Evolutionary conservation across 2,329 filamentous ascomycete species (phyloP).

Genomic region (Colletotrichum caudatum): DNA sequence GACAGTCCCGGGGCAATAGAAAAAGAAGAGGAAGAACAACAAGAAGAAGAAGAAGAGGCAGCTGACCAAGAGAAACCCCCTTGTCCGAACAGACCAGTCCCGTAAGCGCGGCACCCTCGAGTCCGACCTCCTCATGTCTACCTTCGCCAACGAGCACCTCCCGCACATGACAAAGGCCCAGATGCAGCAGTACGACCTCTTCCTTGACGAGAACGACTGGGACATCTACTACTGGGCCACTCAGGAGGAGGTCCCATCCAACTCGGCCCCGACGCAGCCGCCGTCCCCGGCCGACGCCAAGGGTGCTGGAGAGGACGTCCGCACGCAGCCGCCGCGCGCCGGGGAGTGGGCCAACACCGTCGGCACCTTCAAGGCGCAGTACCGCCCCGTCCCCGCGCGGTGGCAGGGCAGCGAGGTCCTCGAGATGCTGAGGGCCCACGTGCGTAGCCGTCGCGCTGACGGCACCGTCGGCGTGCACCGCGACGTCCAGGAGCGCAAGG

Average conservation of each 20-base stretch:
- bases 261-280: conserved; percentile 50
- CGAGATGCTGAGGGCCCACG: conserved; percentile 81
- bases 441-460: conserved; percentile 68
- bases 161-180: conserved; percentile 77
- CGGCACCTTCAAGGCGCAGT: conserved; percentile 93
- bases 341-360: conserved; percentile 98
- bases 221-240: conserved; percentile 99
- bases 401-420: conserved; percentile 90
- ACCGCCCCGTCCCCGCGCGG: conserved; percentile 86
- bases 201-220: conserved; percentile 99
- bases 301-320: conserved; percentile 44
- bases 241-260: conserved; percentile 74
- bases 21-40: conserved; percentile 3
- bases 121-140: conserved; percentile 94
- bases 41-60: conserved; percentile 16
- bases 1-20: neutral
- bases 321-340: conserved; percentile 49
- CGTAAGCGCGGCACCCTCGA: conserved; percentile 97
- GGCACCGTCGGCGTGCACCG: conserved; percentile 49
- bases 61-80: conserved; percentile 20
- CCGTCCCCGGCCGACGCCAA: conserved; percentile 1
- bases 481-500: conserved; percentile 45
- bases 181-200: conserved; percentile 86
- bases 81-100: conserved; percentile 79
- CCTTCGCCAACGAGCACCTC: conserved; percentile 88